These are phyloP conservation scores for Wallacemonas rigidus DNA, from an alignment of 208 protist species.

Conservation along the genomic window DNA sequence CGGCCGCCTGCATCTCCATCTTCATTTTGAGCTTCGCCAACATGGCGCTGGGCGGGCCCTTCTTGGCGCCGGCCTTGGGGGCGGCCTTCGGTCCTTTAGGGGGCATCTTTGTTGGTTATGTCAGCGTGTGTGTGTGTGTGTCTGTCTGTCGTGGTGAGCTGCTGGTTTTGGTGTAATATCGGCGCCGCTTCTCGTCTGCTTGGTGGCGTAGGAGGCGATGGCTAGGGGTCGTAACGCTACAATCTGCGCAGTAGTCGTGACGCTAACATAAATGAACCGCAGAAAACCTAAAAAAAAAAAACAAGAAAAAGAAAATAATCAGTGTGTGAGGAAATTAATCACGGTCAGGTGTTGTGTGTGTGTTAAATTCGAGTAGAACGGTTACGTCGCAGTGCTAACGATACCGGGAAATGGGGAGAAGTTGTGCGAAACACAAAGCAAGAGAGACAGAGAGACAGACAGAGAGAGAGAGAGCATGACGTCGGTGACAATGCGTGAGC, in stretches of 20 bases:
- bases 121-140: not conserved
- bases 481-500: no score
- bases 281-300: not conserved
- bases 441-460: no score
- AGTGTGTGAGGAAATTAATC: not conserved
- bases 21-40: conserved; percentile 91
- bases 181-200: no score
- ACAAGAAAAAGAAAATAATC: conserved; percentile 5
- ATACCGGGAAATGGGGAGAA: no score
- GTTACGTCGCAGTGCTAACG: not conserved
- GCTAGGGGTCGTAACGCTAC: conserved; percentile 7
- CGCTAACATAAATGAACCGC: conserved; percentile 14
- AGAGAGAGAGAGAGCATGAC: no score
- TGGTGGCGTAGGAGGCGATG: no score
- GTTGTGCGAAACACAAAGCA: no score
- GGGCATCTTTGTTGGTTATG: conserved; percentile 51
- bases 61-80: conserved; percentile 75
- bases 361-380: not conserved
- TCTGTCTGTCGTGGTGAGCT: not conserved
- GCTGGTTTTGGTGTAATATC: no score
- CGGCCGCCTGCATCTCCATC: conserved; percentile 87
- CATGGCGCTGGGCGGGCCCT: conserved; percentile 76
- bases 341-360: not conserved
- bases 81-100: conserved; percentile 77
- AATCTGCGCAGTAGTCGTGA: conserved; percentile 11